Evolutionary conservation across 371 early-diverging fungal genomes (phyloP), one percentile per base, ranked within the genome.

Genomic region (Saksenaea oblongispora): DNA sequence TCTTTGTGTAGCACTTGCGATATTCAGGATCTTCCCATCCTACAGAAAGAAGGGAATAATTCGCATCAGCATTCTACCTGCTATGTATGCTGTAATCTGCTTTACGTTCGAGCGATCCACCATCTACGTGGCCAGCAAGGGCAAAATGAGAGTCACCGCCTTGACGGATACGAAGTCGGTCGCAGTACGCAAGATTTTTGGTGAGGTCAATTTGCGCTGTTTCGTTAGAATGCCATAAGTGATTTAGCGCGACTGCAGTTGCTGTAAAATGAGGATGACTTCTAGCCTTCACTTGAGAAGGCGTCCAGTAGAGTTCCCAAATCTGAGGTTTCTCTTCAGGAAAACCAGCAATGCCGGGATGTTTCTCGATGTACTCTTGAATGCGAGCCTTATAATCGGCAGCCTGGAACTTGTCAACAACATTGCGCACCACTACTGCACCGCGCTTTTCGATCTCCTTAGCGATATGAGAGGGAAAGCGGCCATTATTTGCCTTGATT

Each of bases 251-350:
- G 39, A 69, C 55, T 4, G 77, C 59, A 3, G 71, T 62, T 8
- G 62, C 42, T 22, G 63, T 55, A 26, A 79, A 73, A 31, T 72
- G 59, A 15, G 73, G 67, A 57, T 79, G 77, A 7, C 69, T 63
- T 35, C 77, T 62, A 26, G 73, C 71, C 3, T 53, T 37, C 0
- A 71, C 59, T 64, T 76, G 80, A 2, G 75, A 34, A 28, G 64
- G 54, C 22, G 73, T 56, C 77, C 77, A 79, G 47, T 79, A 79
- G 0, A 76, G 36, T 35, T 79, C 80, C 73, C 73, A 79, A 3
- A 75, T 69, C 44, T 74, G 75, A 5, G 77, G 80, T 56, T 75
- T 62, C 5, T 66, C 64, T 36, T 62, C 65, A 8, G 77, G 80
- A 36, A 66, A 76, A 0, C 80, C 80, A 37, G 17, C 62, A n/a